phyloP scores from a whole-genome alignment of 202 grass and related monocot genomes.

The Carex arenaria region DNA sequence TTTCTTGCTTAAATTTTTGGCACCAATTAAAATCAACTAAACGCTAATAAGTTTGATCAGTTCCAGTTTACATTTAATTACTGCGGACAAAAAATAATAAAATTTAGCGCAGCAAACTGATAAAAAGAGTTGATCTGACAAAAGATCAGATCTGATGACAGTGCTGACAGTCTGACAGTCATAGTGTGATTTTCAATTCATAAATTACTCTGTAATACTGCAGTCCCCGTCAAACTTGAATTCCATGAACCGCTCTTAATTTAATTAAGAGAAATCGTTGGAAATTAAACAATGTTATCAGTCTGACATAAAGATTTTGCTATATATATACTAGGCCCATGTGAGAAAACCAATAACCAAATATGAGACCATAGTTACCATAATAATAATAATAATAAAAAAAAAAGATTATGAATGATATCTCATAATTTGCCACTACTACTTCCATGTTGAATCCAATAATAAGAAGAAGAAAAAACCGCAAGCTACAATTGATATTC shows the following conservation, averaged over 20 bases:
- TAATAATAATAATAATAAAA: no score
- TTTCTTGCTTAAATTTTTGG: background rate
- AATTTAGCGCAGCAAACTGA: background rate
- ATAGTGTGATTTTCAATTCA: background rate
- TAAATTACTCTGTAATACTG: background rate
- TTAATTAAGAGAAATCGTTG: background rate
- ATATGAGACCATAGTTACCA: background rate
- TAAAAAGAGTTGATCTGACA: background rate
- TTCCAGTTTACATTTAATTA: no score
- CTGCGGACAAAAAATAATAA: background rate
- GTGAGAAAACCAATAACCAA: background rate
- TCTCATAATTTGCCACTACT: background rate
- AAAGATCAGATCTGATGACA: background rate
- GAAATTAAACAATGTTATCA: background rate
- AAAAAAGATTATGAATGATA: background rate
- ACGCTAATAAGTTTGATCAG: background rate
- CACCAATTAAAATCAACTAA: background rate
- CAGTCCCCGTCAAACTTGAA: background rate
- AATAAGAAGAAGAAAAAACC: background rate
- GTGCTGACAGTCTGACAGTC: background rate
- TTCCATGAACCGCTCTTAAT: background rate
- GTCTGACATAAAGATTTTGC: background rate
- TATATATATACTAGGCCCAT: background rate
- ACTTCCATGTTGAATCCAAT: background rate
- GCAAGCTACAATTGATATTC: background rate